phyloP scores from a whole-genome alignment of 768 basidiomycete genomes.

The Dacryopinax spathularia region DNA sequence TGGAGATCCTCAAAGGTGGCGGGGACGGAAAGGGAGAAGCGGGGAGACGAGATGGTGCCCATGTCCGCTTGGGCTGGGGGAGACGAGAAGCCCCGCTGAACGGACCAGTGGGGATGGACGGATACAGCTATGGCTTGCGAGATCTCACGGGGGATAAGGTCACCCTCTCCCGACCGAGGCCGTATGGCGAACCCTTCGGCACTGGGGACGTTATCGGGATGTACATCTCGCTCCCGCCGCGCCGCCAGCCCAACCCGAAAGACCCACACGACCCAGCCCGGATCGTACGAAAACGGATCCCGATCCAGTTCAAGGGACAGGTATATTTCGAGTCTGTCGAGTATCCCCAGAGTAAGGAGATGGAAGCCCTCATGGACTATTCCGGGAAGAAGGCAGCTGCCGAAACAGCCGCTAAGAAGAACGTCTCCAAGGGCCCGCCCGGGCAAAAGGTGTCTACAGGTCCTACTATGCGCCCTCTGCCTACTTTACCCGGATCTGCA shows the following conservation, averaged over 20 bases:
- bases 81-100: constrained; percentile 87
- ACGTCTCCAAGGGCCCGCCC: constrained; percentile 28
- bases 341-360: constrained; percentile 80
- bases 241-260: constrained; percentile 39
- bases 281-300: constrained; percentile 74
- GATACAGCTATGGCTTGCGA: constrained; percentile 80
- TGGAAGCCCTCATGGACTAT: constrained; percentile 72
- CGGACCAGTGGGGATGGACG: constrained; percentile 83
- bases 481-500: constrained; percentile 47
- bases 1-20: constrained; percentile 60
- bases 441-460: constrained; percentile 7
- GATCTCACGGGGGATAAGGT: constrained; percentile 91
- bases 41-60: constrained; percentile 48
- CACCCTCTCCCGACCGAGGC: constrained; percentile 60
- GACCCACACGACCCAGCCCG: constrained; percentile 71
- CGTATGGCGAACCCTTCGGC: constrained; percentile 59
- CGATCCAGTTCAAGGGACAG: constrained; percentile 93
- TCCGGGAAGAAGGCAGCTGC: constrained; percentile 17
- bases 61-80: constrained; percentile 85
- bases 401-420: constrained; percentile 37
- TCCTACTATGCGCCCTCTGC: constrained; percentile 39
- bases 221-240: constrained; percentile 75
- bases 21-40: constrained; percentile 34
- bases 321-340: constrained; percentile 91
- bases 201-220: constrained; percentile 86